Conservation (phyloP, 257 asterid genomes). For the Salvia hispanica region DNA sequence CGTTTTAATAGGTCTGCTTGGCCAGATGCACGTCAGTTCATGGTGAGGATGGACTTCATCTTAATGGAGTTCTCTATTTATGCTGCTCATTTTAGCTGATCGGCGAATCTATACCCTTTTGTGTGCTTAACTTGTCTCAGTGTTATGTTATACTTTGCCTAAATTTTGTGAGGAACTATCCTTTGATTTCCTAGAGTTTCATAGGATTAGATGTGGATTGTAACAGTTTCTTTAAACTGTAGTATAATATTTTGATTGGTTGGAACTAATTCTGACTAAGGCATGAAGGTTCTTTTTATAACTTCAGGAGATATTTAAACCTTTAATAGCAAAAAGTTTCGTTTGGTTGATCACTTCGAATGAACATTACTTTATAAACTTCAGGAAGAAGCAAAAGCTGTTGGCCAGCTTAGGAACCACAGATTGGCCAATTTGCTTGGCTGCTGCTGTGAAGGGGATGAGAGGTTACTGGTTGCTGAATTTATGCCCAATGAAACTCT, state of each 20-base stretch:
- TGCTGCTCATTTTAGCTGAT: background rate
- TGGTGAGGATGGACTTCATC: constrained; percentile 51
- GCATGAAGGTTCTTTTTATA: background rate
- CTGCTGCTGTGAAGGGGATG: constrained; percentile 96
- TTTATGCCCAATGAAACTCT: constrained; percentile 98
- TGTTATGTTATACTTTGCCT: background rate
- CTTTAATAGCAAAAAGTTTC: background rate
- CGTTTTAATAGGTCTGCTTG: constrained; percentile 91
- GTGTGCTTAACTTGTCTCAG: background rate
- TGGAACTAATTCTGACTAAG: background rate
- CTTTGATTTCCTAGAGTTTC: constrained; percentile 4
- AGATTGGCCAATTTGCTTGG: constrained; percentile 87
- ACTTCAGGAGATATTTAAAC: constrained; percentile 18
- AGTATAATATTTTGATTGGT: background rate
- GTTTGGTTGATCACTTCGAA: constrained; percentile 10
- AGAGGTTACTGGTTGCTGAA: constrained; percentile 91
- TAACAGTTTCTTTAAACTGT: background rate
- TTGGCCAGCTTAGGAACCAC: constrained; percentile 83
- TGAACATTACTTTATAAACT: constrained; percentile 25
- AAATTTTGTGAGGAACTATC: background rate
- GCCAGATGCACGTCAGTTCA: constrained; percentile 85
- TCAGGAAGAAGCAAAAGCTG: constrained; percentile 93
- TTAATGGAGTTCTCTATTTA: constrained; percentile 20
- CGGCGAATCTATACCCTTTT: background rate
- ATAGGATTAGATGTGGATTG: constrained; percentile 5